A percentile compares a stretch with the other conserved stretches of the same genome.
Evolutionary conservation across 352 stramenopile species (phyloP).

Genomic region (Peronospora farinosa): DNA sequence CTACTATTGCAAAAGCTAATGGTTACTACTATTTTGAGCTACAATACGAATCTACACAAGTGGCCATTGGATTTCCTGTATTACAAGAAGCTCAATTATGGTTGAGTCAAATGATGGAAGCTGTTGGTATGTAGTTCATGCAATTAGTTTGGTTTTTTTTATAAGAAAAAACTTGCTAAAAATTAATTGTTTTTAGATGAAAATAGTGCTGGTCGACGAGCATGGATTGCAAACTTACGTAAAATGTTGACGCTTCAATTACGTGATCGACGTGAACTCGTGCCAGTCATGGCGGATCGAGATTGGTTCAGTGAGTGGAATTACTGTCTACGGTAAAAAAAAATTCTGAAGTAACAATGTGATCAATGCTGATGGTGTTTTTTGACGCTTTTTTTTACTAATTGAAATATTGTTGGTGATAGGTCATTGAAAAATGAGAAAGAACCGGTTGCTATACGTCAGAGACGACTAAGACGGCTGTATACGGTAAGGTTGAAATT

Average conservation of each 20-base stretch:
- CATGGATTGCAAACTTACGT: slow-evolving; percentile 58
- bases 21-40: slow-evolving; percentile 64
- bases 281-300: slow-evolving; percentile 50
- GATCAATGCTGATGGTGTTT: background rate
- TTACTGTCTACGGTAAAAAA: slow-evolving; percentile 66
- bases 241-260: slow-evolving; percentile 45
- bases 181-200: no score
- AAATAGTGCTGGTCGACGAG: slow-evolving; percentile 56
- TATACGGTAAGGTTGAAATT: slow-evolving; percentile 45
- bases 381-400: background rate
- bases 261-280: slow-evolving; percentile 44
- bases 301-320: slow-evolving; percentile 83
- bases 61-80: slow-evolving; percentile 46
- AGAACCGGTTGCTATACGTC: slow-evolving; percentile 32
- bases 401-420: background rate
- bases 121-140: slow-evolving; percentile 36
- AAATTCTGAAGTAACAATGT: background rate
- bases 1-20: slow-evolving; percentile 31
- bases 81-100: slow-evolving; percentile 42
- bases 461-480: slow-evolving; percentile 47
- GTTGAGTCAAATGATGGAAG: slow-evolving; percentile 62
- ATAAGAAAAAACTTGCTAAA: no score
- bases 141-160: no score
- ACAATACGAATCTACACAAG: slow-evolving; percentile 32
- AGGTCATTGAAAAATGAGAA: slow-evolving; percentile 38